Evolutionary conservation across 345 rosid genomes (phyloP).

Genomic region (Trapa incisa): DNA sequence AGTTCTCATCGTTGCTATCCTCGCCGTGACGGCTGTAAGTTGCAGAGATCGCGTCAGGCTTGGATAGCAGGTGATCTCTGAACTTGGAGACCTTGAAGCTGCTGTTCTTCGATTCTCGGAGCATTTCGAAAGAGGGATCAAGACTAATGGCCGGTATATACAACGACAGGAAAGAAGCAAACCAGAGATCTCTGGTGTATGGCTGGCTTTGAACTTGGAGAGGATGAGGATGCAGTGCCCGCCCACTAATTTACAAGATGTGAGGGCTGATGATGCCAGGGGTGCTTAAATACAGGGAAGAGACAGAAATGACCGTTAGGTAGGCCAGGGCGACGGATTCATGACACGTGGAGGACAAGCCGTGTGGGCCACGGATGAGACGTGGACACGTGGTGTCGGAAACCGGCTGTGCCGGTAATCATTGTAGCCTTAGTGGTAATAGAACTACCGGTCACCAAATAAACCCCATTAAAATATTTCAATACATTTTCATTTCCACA

Average conservation of each 20-base stretch:
- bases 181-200: not conserved
- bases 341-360: slow-evolving; percentile 27
- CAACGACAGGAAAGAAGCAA: too few species aligned
- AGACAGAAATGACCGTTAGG: slow-evolving; percentile 3
- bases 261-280: not conserved
- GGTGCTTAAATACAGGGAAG: slow-evolving; percentile 8
- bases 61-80: slow-evolving; percentile 42
- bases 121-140: not conserved
- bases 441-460: not conserved
- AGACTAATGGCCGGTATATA: not conserved
- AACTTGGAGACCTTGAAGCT: not conserved
- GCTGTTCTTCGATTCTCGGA: slow-evolving; percentile 8
- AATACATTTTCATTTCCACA: too few species aligned
- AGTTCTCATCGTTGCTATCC: slow-evolving; percentile 6
- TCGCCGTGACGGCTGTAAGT: slow-evolving; percentile 12
- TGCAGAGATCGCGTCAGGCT: slow-evolving; percentile 15
- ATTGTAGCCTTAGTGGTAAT: not conserved
- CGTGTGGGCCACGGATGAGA: slow-evolving; percentile 7
- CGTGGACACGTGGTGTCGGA: not conserved
- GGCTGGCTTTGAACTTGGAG: too few species aligned
- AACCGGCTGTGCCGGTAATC: slow-evolving; percentile 2
- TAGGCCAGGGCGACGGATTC: slow-evolving; percentile 1
- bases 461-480: not conserved
- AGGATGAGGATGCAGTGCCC: not conserved
- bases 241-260: slow-evolving; percentile 5